phyloP scores from a whole-genome alignment of 2,329 filamentous ascomycete species.

The Arachnomyces sp. region DNA sequence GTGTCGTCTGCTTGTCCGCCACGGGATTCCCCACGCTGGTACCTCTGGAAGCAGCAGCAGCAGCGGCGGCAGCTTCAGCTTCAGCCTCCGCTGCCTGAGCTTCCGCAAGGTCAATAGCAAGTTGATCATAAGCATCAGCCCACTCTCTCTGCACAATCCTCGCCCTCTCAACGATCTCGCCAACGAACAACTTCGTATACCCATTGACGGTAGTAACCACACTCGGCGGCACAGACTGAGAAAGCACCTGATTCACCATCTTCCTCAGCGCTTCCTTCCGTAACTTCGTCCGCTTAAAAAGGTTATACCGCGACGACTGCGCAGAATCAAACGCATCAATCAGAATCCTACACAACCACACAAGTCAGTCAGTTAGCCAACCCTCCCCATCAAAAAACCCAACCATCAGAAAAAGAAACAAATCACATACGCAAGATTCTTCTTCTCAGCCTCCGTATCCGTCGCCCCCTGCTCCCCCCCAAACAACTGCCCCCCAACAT shows the following conservation, averaged over 20 bases:
- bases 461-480: constrained; percentile 37
- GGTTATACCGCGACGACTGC: constrained; percentile 41
- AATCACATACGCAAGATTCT: constrained; percentile 39
- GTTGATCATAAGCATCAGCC: constrained; percentile 43
- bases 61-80: constrained; percentile 27
- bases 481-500: constrained; percentile 38
- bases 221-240: constrained; percentile 56
- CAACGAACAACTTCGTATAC: constrained; percentile 59
- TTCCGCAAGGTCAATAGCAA: constrained; percentile 46
- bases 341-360: constrained; percentile 29
- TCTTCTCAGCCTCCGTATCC: constrained; percentile 45
- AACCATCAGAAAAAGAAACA: background rate
- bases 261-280: constrained; percentile 43
- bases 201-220: constrained; percentile 57
- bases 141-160: constrained; percentile 51
- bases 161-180: constrained; percentile 57
- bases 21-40: constrained; percentile 15
- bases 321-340: constrained; percentile 40
- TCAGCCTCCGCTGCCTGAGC: constrained; percentile 50
- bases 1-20: constrained; percentile 34
- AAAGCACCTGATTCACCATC: constrained; percentile 59
- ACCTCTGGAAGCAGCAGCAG: constrained; percentile 14
- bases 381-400: background rate
- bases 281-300: constrained; percentile 43
- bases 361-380: constrained; percentile 18